Evolutionary conservation across 441 rosid genomes (phyloP), one percentile per base, ranked within the genome.

Genomic region (Francoa sonchifolia): DNA sequence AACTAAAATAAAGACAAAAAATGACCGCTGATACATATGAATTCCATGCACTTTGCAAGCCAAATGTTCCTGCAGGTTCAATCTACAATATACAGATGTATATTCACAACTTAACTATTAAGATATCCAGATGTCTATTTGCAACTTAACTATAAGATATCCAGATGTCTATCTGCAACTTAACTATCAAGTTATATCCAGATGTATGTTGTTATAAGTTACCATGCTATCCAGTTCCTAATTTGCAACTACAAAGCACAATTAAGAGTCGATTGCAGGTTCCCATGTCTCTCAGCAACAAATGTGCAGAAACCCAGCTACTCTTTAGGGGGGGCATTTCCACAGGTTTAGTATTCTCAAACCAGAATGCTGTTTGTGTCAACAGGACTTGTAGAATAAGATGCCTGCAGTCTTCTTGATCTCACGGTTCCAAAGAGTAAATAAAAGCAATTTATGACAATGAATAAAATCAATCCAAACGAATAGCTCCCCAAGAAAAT

Each of bases 381-480:
- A 54, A 12, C 44, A 53, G 39, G 40, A 33, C 30, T 56, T 44
- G 53, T 58, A 39, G 41, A 30, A 37, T 51, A 40, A 46, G 16
- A 48, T 19, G 35, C 57, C 67, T 51, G 68, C 70, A 62, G 49
- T 49, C 45, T 46, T 42, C 50, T 28, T 49, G 54, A 55, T 54
- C 45, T 34, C 22, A 23, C 41, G 41, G 46, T 54, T 50, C 56
- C 57, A 59, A 36, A 46, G 20, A 22, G 2, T 39, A 43, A 33
- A 26, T 25, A 42, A 31, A 5, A 52, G 35, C 20, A 33, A 55
- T 20, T 18, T 33, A 50, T 33, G 20, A 38, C 20, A 14, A 28
- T 23, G 28, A 18, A 60, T 14, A 27, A 39, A 44, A n/a, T 47
- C 36, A 42, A 33, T 17, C 35, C 27, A 39, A 46, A 41, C 17